Percentiles rank a stretch among this genome's conserved stretches.
Conservation (phyloP, 2,329 filamentous ascomycete genomes). For the Xylaria hypoxylon region DNA sequence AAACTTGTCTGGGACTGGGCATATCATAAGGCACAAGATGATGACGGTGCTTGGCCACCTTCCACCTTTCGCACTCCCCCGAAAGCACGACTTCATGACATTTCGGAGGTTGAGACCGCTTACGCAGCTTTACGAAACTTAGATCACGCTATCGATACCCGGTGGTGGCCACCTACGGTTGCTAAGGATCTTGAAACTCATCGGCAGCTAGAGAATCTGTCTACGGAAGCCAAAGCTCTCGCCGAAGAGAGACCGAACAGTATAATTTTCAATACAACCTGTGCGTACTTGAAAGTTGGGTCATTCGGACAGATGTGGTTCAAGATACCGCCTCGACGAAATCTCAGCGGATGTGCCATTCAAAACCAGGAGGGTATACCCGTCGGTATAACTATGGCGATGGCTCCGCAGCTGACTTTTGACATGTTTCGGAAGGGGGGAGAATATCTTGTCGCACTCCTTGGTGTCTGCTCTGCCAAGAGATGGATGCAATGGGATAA, state of each 20-base stretch:
- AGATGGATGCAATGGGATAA: slow-evolving; percentile 29
- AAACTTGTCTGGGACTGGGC: slow-evolving; percentile 12
- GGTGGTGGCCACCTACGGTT: slow-evolving; percentile 18
- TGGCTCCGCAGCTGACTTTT: slow-evolving; percentile 19
- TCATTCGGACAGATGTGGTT: slow-evolving; percentile 17
- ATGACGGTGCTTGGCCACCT: slow-evolving; percentile 15
- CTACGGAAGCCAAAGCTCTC: slow-evolving; percentile 9
- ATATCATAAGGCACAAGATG: slow-evolving; percentile 10
- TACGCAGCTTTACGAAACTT: slow-evolving; percentile 23
- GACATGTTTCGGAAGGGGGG: slow-evolving; percentile 7
- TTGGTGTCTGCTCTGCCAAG: slow-evolving; percentile 19
- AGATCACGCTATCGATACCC: slow-evolving; percentile 15
- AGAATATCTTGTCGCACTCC: slow-evolving; percentile 19
- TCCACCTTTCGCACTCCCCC: slow-evolving; percentile 10
- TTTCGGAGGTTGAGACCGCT: slow-evolving; percentile 18
- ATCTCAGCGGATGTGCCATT: slow-evolving; percentile 17
- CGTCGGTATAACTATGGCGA: slow-evolving; percentile 24
- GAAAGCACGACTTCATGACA: slow-evolving; percentile 18
- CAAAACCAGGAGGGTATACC: slow-evolving; percentile 1
- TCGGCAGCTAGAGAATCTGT: slow-evolving; percentile 2
- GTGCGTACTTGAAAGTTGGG: slow-evolving; percentile 12
- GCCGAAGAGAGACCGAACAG: slow-evolving; percentile 13
- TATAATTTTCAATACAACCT: slow-evolving; percentile 23
- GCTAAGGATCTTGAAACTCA: slow-evolving; percentile 12
- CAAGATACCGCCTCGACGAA: slow-evolving; percentile 16